Percentiles rank a stretch among this genome's conserved stretches.
Conservation (phyloP, 441 rosid species). For the Adansonia gregorii region DNA sequence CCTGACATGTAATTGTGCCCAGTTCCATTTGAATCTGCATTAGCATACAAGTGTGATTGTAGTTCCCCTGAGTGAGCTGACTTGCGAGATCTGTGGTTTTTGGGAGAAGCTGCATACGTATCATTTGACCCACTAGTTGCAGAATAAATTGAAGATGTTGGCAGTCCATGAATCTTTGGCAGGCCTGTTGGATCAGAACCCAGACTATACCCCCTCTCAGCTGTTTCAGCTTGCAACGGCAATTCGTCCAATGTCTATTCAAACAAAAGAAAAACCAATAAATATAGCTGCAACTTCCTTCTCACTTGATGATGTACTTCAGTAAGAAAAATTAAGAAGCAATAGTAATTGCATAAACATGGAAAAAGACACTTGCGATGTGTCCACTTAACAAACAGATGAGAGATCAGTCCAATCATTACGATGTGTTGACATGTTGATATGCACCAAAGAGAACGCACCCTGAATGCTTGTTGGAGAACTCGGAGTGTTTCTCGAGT, state of each 20-base stretch:
- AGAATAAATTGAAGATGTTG: slow-evolving; percentile 66
- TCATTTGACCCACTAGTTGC: slow-evolving; percentile 50
- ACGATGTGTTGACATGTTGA: neutral
- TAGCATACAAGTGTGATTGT: slow-evolving; percentile 44
- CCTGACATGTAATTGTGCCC: slow-evolving; percentile 24
- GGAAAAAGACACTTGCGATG: neutral
- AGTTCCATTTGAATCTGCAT: slow-evolving; percentile 27
- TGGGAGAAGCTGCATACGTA: slow-evolving; percentile 58
- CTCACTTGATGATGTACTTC: neutral
- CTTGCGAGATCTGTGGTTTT: slow-evolving; percentile 53
- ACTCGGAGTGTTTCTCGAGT: slow-evolving; percentile 82
- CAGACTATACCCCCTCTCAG: slow-evolving; percentile 75
- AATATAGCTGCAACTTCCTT: neutral
- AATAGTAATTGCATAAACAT: slow-evolving; percentile 9
- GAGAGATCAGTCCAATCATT: neutral
- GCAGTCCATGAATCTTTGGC: slow-evolving; percentile 74
- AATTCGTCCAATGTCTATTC: slow-evolving; percentile 88
- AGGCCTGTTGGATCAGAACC: slow-evolving; percentile 72
- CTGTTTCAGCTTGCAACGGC: slow-evolving; percentile 91
- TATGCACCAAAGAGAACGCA: slow-evolving; percentile 38
- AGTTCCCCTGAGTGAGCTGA: slow-evolving; percentile 72
- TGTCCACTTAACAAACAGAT: neutral
- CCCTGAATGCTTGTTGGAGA: slow-evolving; percentile 96
- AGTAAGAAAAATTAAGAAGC: neutral
- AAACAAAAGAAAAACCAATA: slow-evolving; percentile 1